These are phyloP conservation scores for Lolium rigidum DNA, from an alignment of 176 grass and related monocot genomes.

Conservation along the genomic window DNA sequence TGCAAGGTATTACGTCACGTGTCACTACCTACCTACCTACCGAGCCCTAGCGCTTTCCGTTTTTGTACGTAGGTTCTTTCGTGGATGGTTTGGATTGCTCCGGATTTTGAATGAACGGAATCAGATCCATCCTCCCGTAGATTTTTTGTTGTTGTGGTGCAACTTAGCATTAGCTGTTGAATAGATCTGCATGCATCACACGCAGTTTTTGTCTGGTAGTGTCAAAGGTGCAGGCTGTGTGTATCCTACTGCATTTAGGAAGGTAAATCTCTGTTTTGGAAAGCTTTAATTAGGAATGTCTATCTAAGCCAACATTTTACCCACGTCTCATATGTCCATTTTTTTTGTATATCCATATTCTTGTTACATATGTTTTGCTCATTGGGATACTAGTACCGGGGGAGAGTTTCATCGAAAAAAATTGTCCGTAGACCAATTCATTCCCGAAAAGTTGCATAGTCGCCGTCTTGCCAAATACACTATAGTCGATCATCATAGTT, in stretches of 20 bases:
- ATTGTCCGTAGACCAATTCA: too few species aligned
- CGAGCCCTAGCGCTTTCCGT: neutral
- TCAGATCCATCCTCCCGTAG: neutral
- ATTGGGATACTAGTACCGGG: neutral
- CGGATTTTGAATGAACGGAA: neutral
- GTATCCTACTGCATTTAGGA: neutral
- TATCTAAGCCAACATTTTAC: too few species aligned
- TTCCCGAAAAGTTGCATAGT: too few species aligned
- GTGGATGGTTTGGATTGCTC: neutral
- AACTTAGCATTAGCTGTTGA: neutral
- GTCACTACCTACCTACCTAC: too few species aligned
- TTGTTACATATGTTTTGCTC: neutral
- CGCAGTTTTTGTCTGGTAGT: neutral
- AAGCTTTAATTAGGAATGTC: neutral
- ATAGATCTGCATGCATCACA: neutral
- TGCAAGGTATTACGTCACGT: constrained; percentile 55
- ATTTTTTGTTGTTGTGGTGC: neutral
- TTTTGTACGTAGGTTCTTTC: neutral
- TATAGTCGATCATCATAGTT: too few species aligned
- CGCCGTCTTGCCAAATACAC: too few species aligned
- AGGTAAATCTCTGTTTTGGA: neutral
- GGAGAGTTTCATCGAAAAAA: too few species aligned
- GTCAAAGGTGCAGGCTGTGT: too few species aligned
- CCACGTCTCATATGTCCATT: too few species aligned
- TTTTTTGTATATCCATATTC: neutral